These are phyloP conservation scores for Sungouiella thailandica DNA, from an alignment of 805 yeast species.

Conservation along the genomic window DNA sequence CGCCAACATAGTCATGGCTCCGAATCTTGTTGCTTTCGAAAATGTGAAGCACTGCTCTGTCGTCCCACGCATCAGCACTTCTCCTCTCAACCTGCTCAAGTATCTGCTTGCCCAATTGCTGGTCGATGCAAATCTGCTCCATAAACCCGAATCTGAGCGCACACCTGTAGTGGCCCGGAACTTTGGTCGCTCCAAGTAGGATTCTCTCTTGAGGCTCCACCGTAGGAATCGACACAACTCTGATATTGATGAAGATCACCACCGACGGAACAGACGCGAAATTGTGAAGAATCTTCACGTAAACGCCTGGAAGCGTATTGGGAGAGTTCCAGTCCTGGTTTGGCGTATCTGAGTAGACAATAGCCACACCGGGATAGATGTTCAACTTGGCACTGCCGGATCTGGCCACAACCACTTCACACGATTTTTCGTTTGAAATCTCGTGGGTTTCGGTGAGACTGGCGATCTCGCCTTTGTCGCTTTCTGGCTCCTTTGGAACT, in stretches of 20 bases:
- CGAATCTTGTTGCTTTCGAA: slow-evolving; percentile 26
- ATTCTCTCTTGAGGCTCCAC: slow-evolving; percentile 37
- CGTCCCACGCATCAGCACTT: slow-evolving; percentile 6
- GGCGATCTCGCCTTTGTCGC: slow-evolving; percentile 1
- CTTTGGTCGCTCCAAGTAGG: slow-evolving; percentile 33
- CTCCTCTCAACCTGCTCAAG: slow-evolving; percentile 18
- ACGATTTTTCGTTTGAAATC: too few species aligned
- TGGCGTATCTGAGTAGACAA: slow-evolving; percentile 37
- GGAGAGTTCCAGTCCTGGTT: slow-evolving; percentile 35
- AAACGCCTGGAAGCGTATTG: slow-evolving; percentile 42
- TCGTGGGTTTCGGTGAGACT: slow-evolving; percentile 1
- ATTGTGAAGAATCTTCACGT: slow-evolving; percentile 31
- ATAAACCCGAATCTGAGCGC: slow-evolving; percentile 47
- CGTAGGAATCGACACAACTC: slow-evolving; percentile 40
- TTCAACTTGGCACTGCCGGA: slow-evolving; percentile 17
- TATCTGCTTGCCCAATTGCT: slow-evolving; percentile 16
- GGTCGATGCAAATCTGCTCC: slow-evolving; percentile 28
- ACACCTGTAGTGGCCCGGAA: slow-evolving; percentile 46
- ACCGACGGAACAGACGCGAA: slow-evolving; percentile 41
- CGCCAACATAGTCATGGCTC: slow-evolving; percentile 16
- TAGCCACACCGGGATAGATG: slow-evolving; percentile 33
- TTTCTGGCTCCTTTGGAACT: background rate
- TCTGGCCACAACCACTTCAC: too few species aligned
- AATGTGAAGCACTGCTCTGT: slow-evolving; percentile 18
- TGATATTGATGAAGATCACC: slow-evolving; percentile 40